Base-by-base conservation (phyloP, 805 yeast genomes). In the Kuraishia floccosa region DNA sequence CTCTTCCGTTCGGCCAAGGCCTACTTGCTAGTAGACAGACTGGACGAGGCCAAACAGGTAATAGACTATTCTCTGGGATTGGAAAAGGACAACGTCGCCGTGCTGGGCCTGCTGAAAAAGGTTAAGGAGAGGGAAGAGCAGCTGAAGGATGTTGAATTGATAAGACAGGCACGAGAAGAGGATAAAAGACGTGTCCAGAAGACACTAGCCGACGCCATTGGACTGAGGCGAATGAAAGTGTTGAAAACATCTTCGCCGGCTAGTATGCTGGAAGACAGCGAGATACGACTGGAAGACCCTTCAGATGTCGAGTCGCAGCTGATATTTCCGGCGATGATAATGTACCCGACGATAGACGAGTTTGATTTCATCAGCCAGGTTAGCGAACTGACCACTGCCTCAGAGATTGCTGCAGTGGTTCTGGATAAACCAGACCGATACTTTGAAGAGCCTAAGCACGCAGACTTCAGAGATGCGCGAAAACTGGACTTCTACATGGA, bases 1-100 rank as follows among this genome's bases (percentile, higher is more conserved):
- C 72, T 81, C 46, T 91, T 62, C 53, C 65, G 97, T 41, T 75
- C 93, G 30, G 89, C 84, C 1, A 79, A 68, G 47, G 95, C 97
- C 0, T 82, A 82, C 39, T 60, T 74, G 33, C 67, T 70, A 0
- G 62, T 91, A 5, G 80, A 70, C 17, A 70, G 70, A 41, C 65
- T 60, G 31, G 83, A 79, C 14, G 97, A 89, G 45, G 84, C 89
- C 5, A 57, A 60, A 27, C 74, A 71, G 35, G 67, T 86, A 5
- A 52, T 78, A 31, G 59, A 68, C 23, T 82, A 80, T 45, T 94
- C 87, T 0, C 47, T 75, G 28, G 54, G 62, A 4, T 43, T 80
- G 18, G 93, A 82, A 34, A 53, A 69, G 0, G 65, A 62, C 9
- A 81, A 82, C 44, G 56, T 54, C 17, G 70, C 83, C 0, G 61